Base-by-base conservation (phyloP, 345 rosid species). In the Ailanthus altissimus region DNA sequence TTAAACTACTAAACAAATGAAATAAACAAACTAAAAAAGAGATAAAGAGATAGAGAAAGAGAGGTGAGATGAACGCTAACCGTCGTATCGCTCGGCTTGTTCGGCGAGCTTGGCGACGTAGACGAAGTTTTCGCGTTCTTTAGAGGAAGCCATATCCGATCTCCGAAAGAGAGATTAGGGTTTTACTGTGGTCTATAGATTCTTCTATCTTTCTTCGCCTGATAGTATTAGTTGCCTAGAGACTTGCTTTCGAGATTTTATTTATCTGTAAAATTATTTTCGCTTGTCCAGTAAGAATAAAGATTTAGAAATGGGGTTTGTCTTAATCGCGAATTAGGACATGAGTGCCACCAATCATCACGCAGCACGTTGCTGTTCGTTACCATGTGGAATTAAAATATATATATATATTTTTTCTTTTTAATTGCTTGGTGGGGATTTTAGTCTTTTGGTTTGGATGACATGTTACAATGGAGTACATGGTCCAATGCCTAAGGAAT, bases 51-150 rank as follows among this genome's bases (percentile, higher is more conserved):
- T 5, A 32, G 28, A 45, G 32, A 43, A 18, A 68, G 38, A 45
- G 49, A 46, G 54, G 38, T 51, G 61, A 21, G 0, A 26, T 15
- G 14, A 74, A 50, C 12, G 26, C 68, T 58, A 58, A 85, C 88
- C 89, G 36, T 86, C 89, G 72, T 86, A 86, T 25, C 89, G 87
- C 78, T 86, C 89, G 12, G 89, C 89, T 74, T 86, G 89, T 77
- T 84, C 87, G 61, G 87, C 85, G 51, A 84, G 84, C 82, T 85
- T 85, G 62, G 88, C 88, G 72, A 78, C 79, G 84, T 86, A 86
- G 81, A 86, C 84, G 77, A 80, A 83, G 78, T 67, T 76, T 42
- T 84, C 84, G 47, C 89, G 85, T 2, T 61, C 78, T 70, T 26
- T 51, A 26, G 80, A 75, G 73, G 76, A 66, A 73, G 72, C 82